Conservation (phyloP, 495 filamentous ascomycete genomes). For the Neurospora sp. region DNA sequence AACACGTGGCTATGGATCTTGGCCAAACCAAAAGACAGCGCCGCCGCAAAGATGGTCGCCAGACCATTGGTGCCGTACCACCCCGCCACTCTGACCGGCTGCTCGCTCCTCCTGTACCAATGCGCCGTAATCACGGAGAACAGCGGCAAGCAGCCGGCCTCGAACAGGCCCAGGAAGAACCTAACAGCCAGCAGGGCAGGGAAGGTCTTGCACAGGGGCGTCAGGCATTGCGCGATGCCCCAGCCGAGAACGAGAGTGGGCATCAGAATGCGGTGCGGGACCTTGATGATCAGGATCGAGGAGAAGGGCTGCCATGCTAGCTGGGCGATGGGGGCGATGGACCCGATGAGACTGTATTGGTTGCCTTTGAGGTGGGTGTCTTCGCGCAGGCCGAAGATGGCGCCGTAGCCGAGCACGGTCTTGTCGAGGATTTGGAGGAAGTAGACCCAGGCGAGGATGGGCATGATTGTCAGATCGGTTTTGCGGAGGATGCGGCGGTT, state of each 20-base stretch:
- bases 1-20: constrained; percentile 43
- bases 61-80: constrained; percentile 59
- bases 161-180: constrained; percentile 55
- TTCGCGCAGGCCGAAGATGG: constrained; percentile 49
- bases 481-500: constrained; percentile 48
- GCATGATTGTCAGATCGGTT: constrained; percentile 48
- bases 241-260: constrained; percentile 48
- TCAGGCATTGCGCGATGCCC: constrained; percentile 49
- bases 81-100: constrained; percentile 49
- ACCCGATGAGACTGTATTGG: constrained; percentile 53
- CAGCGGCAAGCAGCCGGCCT: constrained; percentile 50
- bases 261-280: constrained; percentile 57
- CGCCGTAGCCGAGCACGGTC: constrained; percentile 51
- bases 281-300: constrained; percentile 53
- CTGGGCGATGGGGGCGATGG: constrained; percentile 54
- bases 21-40: constrained; percentile 51
- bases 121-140: constrained; percentile 47
- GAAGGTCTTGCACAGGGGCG: constrained; percentile 44
- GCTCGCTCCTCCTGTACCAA: constrained; percentile 58
- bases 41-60: constrained; percentile 52
- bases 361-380: constrained; percentile 46
- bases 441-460: constrained; percentile 55
- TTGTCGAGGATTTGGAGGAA: constrained; percentile 58
- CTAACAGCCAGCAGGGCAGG: constrained; percentile 40
- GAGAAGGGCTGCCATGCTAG: constrained; percentile 59